A percentile compares a stretch with the other conserved stretches of the same genome.
phyloP scores from a whole-genome alignment of 495 filamentous ascomycete species.

The Penicillium chermesinum region DNA sequence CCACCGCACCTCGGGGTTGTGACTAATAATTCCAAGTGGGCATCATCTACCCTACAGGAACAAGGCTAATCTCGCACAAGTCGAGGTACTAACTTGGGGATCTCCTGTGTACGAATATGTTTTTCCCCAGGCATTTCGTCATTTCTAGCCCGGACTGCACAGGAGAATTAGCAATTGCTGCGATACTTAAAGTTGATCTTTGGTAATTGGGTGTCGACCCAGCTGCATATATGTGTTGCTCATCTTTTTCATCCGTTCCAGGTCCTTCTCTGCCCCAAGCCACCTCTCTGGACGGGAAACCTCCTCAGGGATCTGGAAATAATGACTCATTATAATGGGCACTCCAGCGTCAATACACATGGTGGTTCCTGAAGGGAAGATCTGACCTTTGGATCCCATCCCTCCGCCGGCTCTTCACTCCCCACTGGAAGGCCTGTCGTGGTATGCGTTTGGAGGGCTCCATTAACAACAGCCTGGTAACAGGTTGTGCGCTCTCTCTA shows the following conservation, averaged over 20 bases:
- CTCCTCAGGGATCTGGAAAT: conserved; percentile 36
- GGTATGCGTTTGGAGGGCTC: conserved; percentile 38
- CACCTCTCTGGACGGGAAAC: conserved; percentile 38
- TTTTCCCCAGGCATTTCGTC: conserved; percentile 43
- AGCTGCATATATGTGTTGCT: conserved; percentile 43
- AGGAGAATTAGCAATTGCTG: not conserved
- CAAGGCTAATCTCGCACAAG: conserved; percentile 41
- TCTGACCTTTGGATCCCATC: conserved; percentile 29
- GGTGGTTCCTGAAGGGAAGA: conserved; percentile 38
- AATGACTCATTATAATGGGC: conserved; percentile 42
- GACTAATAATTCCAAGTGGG: conserved; percentile 42
- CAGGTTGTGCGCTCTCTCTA: conserved; percentile 46
- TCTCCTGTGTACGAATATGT: conserved; percentile 44
- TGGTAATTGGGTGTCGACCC: conserved; percentile 10
- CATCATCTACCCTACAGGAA: conserved; percentile 29
- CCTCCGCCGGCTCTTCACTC: conserved; percentile 38
- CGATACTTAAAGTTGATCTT: no score
- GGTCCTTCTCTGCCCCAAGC: conserved; percentile 28
- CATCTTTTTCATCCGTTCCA: conserved; percentile 32
- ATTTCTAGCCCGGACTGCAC: conserved; percentile 44
- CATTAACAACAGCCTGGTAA: conserved; percentile 45
- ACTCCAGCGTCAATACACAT: conserved; percentile 55
- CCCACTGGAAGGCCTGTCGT: conserved; percentile 35
- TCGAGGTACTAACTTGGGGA: conserved; percentile 45
- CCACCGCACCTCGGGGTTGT: conserved; percentile 28